Evolutionary conservation across 2,329 filamentous ascomycete genomes (phyloP).

Genomic region (Penicillium sp.): DNA sequence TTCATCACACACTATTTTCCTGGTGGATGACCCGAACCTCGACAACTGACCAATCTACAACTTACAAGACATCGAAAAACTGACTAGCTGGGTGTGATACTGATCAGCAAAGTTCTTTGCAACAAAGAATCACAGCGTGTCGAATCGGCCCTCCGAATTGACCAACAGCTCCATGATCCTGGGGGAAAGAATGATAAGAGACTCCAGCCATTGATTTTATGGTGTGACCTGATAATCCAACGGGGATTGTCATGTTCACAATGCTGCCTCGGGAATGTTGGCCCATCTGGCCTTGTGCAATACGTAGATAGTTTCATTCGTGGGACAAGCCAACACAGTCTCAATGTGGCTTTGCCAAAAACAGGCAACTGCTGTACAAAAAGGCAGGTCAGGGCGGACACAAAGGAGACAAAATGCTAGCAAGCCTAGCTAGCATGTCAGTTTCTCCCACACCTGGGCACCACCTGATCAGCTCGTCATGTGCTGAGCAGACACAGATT

Average conservation of each 20-base stretch:
- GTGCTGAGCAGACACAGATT: not conserved
- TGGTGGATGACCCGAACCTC: not conserved
- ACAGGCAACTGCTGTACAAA: conserved; percentile 10
- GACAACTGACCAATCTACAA: not conserved
- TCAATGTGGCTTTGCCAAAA: conserved; percentile 13
- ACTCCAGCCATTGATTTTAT: conserved; percentile 6
- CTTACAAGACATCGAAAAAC: not conserved
- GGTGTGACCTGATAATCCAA: conserved; percentile 2
- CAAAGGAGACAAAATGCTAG: not conserved
- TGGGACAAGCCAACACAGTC: conserved; percentile 13
- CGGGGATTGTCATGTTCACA: conserved; percentile 7
- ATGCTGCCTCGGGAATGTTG: conserved; percentile 12
- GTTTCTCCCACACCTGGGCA: not conserved
- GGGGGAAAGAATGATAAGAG: not conserved
- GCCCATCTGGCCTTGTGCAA: conserved; percentile 28
- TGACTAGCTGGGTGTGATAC: not conserved
- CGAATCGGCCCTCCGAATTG: not conserved
- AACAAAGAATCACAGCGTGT: not conserved
- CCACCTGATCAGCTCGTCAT: not conserved
- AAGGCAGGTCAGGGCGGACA: not conserved
- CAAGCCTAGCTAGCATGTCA: not conserved
- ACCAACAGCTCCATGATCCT: not conserved
- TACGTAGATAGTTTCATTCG: conserved; percentile 40
- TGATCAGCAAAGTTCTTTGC: not conserved
- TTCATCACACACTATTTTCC: not conserved